These are phyloP conservation scores for Aspergillus cristatus DNA, from an alignment of 495 filamentous ascomycete genomes.

Conservation along the genomic window DNA sequence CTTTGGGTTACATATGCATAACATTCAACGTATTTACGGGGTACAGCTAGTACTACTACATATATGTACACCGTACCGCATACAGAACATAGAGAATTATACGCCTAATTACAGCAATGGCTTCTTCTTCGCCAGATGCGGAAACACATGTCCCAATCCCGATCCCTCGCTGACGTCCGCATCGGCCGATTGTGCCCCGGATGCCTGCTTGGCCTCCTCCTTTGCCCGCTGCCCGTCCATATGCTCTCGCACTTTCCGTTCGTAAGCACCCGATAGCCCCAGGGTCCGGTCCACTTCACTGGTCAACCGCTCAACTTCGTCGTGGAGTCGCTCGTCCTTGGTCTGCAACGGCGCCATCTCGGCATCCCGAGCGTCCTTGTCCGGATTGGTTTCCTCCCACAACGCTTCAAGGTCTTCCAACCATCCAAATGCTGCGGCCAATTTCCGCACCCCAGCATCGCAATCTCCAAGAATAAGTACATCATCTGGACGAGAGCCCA, in stretches of 20 bases:
- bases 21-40: too few relatives aligned
- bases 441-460: slow-evolving; percentile 72
- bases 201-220: too few relatives aligned
- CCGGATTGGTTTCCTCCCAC: slow-evolving; percentile 49
- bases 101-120: too few relatives aligned
- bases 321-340: slow-evolving; percentile 46
- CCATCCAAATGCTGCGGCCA: slow-evolving; percentile 82
- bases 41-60: too few relatives aligned
- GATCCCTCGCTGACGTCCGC: slow-evolving; percentile 3
- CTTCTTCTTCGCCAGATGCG: slow-evolving; percentile 25
- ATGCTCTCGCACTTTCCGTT: slow-evolving; percentile 28
- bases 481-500: slow-evolving; percentile 71
- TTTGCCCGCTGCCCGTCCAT: slow-evolving; percentile 16
- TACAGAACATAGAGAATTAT: too few relatives aligned
- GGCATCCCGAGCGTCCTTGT: slow-evolving; percentile 21
- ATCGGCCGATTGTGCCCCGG: neutral
- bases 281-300: slow-evolving; percentile 44
- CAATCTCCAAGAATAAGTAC: slow-evolving; percentile 67
- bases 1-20: too few relatives aligned
- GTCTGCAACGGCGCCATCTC: slow-evolving; percentile 25
- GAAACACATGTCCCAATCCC: slow-evolving; percentile 36
- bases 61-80: too few relatives aligned
- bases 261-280: slow-evolving; percentile 37
- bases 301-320: slow-evolving; percentile 45
- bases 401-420: slow-evolving; percentile 67